These are phyloP conservation scores for Desmodesmus armatus DNA, from an alignment of 139 green algal genomes.

Conservation along the genomic window DNA sequence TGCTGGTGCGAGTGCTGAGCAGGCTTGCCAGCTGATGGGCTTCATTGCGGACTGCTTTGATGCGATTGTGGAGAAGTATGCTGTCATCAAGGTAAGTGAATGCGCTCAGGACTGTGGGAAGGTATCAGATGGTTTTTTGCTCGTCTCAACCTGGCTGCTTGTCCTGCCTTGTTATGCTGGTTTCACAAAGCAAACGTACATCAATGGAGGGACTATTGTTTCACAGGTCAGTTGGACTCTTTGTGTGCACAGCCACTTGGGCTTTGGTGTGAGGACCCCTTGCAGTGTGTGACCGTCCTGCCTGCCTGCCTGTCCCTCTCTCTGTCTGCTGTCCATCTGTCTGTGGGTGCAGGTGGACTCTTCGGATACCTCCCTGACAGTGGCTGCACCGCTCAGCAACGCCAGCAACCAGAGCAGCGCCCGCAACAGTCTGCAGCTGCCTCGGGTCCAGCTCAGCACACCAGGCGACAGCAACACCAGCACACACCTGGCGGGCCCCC, in stretches of 20 bases:
- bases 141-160: no score
- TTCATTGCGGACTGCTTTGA: slow-evolving; percentile 29
- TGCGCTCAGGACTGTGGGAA: background rate
- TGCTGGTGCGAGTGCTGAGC: slow-evolving; percentile 13
- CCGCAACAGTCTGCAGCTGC: slow-evolving; percentile 14
- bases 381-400: slow-evolving; percentile 6
- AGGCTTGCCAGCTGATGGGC: slow-evolving; percentile 25
- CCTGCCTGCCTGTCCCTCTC: background rate
- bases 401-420: slow-evolving; percentile 5
- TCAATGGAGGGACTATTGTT: no score
- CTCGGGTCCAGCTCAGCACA: background rate
- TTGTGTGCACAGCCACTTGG: no score
- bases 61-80: slow-evolving; percentile 41
- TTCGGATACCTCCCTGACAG: slow-evolving; percentile 11
- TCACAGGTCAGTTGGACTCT: no score
- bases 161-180: no score
- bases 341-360: slow-evolving; percentile 13
- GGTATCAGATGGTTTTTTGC: background rate
- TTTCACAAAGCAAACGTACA: no score
- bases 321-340: background rate
- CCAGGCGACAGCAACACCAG: background rate
- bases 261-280: no score
- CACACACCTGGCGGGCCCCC: background rate
- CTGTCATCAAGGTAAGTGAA: slow-evolving; percentile 37
- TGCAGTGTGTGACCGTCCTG: no score